phyloP scores from a whole-genome alignment of 1,139 yeast genomes.

The Geotrichum siamense region DNA sequence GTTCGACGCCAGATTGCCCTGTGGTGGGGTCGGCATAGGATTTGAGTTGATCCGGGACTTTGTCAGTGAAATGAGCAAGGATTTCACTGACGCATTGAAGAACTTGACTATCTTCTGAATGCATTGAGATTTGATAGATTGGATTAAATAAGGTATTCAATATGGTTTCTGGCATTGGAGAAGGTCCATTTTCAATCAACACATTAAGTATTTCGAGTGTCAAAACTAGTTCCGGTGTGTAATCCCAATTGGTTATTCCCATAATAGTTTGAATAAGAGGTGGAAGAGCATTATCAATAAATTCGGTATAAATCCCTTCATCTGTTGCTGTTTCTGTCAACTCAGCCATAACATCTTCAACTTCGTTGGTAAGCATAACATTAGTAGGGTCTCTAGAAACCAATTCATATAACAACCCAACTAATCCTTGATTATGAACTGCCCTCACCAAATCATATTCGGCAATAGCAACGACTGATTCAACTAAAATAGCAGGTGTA shows the following conservation, averaged over 20 bases:
- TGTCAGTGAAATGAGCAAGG: constrained; percentile 54
- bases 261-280: constrained; percentile 39
- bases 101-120: constrained; percentile 68
- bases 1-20: constrained; percentile 45
- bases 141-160: constrained; percentile 48
- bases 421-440: constrained; percentile 38
- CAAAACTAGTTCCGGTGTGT: constrained; percentile 49
- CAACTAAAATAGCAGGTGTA: constrained; percentile 69
- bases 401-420: constrained; percentile 54
- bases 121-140: constrained; percentile 45
- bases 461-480: constrained; percentile 54
- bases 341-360: constrained; percentile 57
- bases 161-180: constrained; percentile 44
- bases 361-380: constrained; percentile 51
- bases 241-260: constrained; percentile 27
- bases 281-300: constrained; percentile 50
- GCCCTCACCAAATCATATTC: constrained; percentile 38
- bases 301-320: constrained; percentile 35
- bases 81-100: constrained; percentile 74
- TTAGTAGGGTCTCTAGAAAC: constrained; percentile 73
- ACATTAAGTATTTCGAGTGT: constrained; percentile 59
- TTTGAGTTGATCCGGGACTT: constrained; percentile 42
- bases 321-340: constrained; percentile 45
- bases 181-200: constrained; percentile 45
- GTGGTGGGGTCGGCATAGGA: constrained; percentile 37